Conservation (phyloP, 345 rosid species). For the Sonneratia alba region DNA sequence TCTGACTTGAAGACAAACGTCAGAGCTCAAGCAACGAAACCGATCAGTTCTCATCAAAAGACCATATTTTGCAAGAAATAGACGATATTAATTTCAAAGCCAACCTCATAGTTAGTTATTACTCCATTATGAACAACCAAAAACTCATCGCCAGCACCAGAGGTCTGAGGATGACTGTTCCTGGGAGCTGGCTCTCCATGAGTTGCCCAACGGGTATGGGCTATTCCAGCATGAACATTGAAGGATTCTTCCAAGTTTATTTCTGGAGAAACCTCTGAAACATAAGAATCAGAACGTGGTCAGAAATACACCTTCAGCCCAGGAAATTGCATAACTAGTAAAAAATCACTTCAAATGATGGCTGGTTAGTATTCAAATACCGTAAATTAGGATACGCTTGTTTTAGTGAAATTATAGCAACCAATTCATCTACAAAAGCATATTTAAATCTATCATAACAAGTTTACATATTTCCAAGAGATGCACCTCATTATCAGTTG, state of each 20-base stretch:
- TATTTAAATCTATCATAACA: not conserved
- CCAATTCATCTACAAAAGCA: not conserved
- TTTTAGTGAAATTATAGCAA: not conserved
- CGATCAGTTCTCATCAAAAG: not conserved
- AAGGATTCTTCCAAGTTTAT: slow-evolving; percentile 65
- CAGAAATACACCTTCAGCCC: not conserved
- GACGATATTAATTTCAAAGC: not conserved
- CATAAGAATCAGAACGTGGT: not conserved
- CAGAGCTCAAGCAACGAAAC: not conserved
- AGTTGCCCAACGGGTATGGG: slow-evolving; percentile 96
- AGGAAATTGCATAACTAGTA: not conserved
- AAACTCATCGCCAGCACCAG: slow-evolving; percentile 76
- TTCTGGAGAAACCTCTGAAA: slow-evolving; percentile 57
- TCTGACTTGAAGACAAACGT: too few species aligned
- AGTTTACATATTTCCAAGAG: not conserved
- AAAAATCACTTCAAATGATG: too few species aligned
- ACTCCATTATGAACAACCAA: slow-evolving; percentile 94
- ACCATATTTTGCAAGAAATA: not conserved
- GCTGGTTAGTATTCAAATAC: too few species aligned
- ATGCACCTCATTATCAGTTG: not conserved
- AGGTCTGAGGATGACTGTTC: slow-evolving; percentile 87
- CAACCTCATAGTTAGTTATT: slow-evolving; percentile 79
- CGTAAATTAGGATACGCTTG: not conserved
- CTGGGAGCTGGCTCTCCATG: slow-evolving; percentile 93
- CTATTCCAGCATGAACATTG: slow-evolving; percentile 75